Percentiles rank a stretch among this genome's conserved stretches.
Evolutionary conservation across 1,139 yeast species (phyloP).

Genomic region (Yamadazyma diddensiae): DNA sequence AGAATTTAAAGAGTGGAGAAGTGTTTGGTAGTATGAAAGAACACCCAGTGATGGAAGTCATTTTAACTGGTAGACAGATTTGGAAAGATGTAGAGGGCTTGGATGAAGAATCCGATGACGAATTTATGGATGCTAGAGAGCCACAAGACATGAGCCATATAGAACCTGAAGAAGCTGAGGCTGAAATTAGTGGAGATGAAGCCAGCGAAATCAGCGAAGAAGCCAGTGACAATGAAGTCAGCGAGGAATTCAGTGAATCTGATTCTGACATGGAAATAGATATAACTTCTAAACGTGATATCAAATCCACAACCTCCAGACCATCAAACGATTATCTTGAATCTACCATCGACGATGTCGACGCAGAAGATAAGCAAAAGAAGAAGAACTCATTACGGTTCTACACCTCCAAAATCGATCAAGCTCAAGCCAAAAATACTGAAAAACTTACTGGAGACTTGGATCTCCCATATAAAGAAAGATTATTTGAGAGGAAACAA

Average conservation of each 20-base stretch:
- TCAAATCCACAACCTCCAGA: slow-evolving; percentile 12
- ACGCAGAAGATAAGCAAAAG: slow-evolving; percentile 78
- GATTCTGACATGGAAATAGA: slow-evolving; percentile 39
- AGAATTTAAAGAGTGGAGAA: slow-evolving; percentile 51
- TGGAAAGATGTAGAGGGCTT: slow-evolving; percentile 78
- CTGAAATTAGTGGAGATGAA: slow-evolving; percentile 11
- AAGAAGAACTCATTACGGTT: slow-evolving; percentile 86
- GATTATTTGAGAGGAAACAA: slow-evolving; percentile 85
- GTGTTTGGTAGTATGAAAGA: slow-evolving; percentile 69
- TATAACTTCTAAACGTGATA: slow-evolving; percentile 23
- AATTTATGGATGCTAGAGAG: slow-evolving; percentile 12
- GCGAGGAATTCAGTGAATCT: slow-evolving; percentile 18
- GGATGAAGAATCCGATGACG: slow-evolving; percentile 9
- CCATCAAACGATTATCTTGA: slow-evolving; percentile 58
- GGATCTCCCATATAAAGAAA: slow-evolving; percentile 90
- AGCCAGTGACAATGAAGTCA: slow-evolving; percentile 17
- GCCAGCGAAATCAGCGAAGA: slow-evolving; percentile 16
- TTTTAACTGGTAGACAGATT: slow-evolving; percentile 76
- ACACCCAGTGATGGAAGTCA: slow-evolving; percentile 84
- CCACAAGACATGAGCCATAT: slow-evolving; percentile 2
- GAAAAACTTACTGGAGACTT: slow-evolving; percentile 75
- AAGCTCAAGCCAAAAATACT: slow-evolving; percentile 54
- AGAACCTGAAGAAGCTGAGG: slow-evolving; percentile 6
- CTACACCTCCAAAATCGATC: slow-evolving; percentile 95
- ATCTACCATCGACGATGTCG: slow-evolving; percentile 66